Base-by-base conservation (phyloP, 441 rosid species). In the Macaranga tanarius region DNA sequence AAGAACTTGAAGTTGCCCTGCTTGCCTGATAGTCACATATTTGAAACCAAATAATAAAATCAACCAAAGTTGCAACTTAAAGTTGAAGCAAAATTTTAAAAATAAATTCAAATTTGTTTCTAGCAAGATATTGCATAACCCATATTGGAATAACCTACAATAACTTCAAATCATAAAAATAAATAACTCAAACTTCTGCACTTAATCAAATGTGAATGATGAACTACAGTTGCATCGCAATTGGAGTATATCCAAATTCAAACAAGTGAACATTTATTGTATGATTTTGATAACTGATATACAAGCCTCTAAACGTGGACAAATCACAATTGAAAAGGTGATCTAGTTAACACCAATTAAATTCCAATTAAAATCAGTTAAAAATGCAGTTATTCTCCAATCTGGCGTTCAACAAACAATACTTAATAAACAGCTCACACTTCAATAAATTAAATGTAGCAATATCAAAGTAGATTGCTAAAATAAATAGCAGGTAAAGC, bases 1-100 rank as follows among this genome's bases (percentile, higher is more conserved):
- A 48, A 92, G 91, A 80, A 90, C 97, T 84, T 91, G 93, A 78
- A 95, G 98, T 69, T 88, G 85, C 74, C 92, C 97, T 17, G 93
- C 66, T 82, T 90, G 91, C 86, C 99, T 91, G 79, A 65, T 55
- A 70, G 25, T 40, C 28, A 52, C 56, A 23, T 66, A 47, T 10
- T 47, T 19, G 28, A 77, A 72, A 80, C 70, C 74, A 75, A 75
- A 45, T 74, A 70, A 48, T 67, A 74, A 52, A 42, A 54, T 44
- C 20, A 72, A 26, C n/a, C 31, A 51, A 68, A 42, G 69, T 13
- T 2, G 9, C 2, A 19, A 0, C 44, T 40, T 10, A 23, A 5
- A 10, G n/a, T 13, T 13, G 19, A 51, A 74, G 23, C 28, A 66
- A 10, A 58, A 23, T 9, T 12, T 31, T n/a, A n/a, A 65, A 55